phyloP scores from a whole-genome alignment of 2,329 filamentous ascomycete species.

The Ophiobolus disseminans region DNA sequence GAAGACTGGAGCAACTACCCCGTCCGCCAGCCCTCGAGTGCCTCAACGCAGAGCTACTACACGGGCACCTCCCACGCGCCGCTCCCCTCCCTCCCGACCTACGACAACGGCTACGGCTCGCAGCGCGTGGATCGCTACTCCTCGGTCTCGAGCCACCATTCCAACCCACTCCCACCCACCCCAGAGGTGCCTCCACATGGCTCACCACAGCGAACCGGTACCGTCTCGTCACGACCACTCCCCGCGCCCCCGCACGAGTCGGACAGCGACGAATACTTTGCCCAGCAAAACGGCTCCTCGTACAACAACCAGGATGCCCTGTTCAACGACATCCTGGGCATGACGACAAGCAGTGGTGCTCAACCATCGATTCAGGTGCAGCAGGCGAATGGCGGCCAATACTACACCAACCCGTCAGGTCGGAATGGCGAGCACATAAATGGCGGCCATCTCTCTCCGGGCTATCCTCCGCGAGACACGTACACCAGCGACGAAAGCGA shows the following conservation, averaged over 20 bases:
- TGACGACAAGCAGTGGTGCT: conserved; percentile 40
- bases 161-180: conserved; percentile 54
- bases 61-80: conserved; percentile 41
- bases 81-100: conserved; percentile 43
- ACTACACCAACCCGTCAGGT: conserved; percentile 33
- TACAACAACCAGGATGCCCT: conserved; percentile 62
- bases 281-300: conserved; percentile 36
- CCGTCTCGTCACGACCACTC: conserved; percentile 63
- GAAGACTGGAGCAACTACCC: conserved; percentile 48
- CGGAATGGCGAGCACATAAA: conserved; percentile 54
- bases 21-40: conserved; percentile 33
- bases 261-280: conserved; percentile 52
- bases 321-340: conserved; percentile 64
- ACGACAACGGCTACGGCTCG: conserved; percentile 38
- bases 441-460: conserved; percentile 52
- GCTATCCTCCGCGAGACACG: conserved; percentile 33
- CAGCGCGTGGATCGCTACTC: conserved; percentile 41
- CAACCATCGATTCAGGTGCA: conserved; percentile 49
- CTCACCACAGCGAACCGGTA: conserved; percentile 60
- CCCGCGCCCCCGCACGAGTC: conserved; percentile 66
- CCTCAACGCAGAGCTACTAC: conserved; percentile 41
- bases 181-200: conserved; percentile 59
- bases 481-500: conserved; percentile 76
- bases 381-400: conserved; percentile 40
- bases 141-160: conserved; percentile 39